Base-by-base conservation (phyloP, 192 early-diverging fungal species). In the Umbelopsis vinacea region DNA sequence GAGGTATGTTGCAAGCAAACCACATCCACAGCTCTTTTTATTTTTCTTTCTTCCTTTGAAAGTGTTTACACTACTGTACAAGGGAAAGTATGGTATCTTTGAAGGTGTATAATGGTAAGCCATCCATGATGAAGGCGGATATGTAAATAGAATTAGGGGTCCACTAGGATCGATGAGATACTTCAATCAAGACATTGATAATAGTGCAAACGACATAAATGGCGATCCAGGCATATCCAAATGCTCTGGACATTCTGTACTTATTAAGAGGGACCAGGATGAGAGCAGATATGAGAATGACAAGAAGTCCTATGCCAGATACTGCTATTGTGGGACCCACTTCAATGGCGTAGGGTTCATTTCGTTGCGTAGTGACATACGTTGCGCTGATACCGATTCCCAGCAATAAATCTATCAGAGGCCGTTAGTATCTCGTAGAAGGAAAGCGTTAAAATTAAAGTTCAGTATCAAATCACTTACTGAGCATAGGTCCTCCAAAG, bases 401-500 rank as follows among this genome's bases (percentile, higher is more conserved):
- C 15, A 97, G 87, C 67, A 97, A 77, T 46, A 96, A 85, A 68
- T 94, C 89, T 91, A 70, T 60, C 22, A 45, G 68, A 46, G 38
- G 7, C 15, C n/a, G 43, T 37, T 66, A 52, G 35, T n/a, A n/a
- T n/a, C n/a, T n/a, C n/a, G n/a, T n/a, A n/a, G 70, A 29, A 1
- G 29, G n/a, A n/a, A 29, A 29, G 29, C 29, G 29, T 29, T 29
- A 29, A 29, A 29, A 43, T 43, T 4, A 43, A 43, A 11, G 40
- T 43, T 43, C 5, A 43, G 0, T 11, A 12, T 43, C 11, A 1
- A 0, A 6, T 43, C 15, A 71, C 72, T 76, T 85, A 92, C 89
- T 96, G 35, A 98, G 78, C 88, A 98, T 90, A 19, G 97, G 97
- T 15, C 92, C 87, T 29, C 95, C 96, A 82, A 94, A 97, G 67